Evolutionary conservation across 441 rosid species (phyloP).

Genomic region (Aleurites moluccanus): DNA sequence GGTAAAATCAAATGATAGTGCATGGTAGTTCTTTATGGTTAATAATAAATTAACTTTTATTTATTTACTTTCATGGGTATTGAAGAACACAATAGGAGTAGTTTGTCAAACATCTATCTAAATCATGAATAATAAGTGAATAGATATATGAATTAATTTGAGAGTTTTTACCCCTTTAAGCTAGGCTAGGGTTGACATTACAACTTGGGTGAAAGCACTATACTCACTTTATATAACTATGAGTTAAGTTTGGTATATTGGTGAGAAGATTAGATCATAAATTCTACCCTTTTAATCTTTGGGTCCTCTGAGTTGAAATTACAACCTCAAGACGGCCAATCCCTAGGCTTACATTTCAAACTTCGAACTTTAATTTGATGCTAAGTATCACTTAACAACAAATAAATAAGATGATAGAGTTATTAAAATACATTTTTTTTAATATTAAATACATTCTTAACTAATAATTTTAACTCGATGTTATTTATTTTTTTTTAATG

Average conservation of each 20-base stretch:
- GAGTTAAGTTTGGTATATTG: not conserved
- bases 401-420: too few species aligned
- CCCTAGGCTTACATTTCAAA: not conserved
- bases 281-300: not conserved
- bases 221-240: not conserved
- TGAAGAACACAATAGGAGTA: not conserved
- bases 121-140: constrained; percentile 1
- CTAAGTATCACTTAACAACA: too few species aligned
- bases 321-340: constrained; percentile 16
- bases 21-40: not conserved
- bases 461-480: too few species aligned
- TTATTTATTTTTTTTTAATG: too few species aligned
- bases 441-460: too few species aligned
- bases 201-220: constrained; percentile 17
- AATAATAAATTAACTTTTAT: too few species aligned
- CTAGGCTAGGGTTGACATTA: constrained; percentile 9
- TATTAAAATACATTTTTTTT: too few species aligned
- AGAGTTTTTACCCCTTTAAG: constrained; percentile 6
- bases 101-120: constrained; percentile 7
- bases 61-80: not conserved
- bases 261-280: constrained; percentile 8
- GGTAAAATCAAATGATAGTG: not conserved
- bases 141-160: constrained; percentile 1
- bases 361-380: not conserved
- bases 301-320: constrained; percentile 14